A percentile compares a stretch with the other conserved stretches of the same genome.
phyloP scores from a whole-genome alignment of 768 basidiomycete species.

The Pulveroboletus sp. region DNA sequence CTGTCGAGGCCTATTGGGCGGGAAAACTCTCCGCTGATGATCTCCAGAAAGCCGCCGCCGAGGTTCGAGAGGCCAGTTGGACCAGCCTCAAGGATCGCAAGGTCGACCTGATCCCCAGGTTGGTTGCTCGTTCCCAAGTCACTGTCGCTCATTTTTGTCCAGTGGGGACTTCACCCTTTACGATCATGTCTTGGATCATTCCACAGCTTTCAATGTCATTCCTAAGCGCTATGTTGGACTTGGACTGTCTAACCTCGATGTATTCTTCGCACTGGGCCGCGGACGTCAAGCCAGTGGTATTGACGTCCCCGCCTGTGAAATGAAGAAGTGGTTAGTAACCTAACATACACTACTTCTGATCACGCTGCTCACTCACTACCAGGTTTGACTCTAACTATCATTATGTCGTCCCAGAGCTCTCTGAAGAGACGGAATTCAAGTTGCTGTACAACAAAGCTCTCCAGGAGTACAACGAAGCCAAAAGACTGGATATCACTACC shows the following conservation, averaged over 20 bases:
- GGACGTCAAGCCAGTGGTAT: constrained; percentile 93
- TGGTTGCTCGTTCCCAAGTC: constrained; percentile 20
- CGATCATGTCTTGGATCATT: constrained; percentile 98
- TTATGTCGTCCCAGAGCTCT: constrained; percentile 96
- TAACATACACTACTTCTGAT: neutral
- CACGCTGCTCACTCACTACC: constrained; percentile 1
- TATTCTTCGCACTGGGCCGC: constrained; percentile 99
- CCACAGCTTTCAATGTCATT: constrained; percentile 93
- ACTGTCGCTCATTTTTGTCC: constrained; percentile 17
- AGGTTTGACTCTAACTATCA: constrained; percentile 99
- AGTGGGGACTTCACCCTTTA: constrained; percentile 99
- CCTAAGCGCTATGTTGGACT: constrained; percentile 90
- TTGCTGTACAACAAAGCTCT: constrained; percentile 94
- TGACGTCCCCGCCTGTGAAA: constrained; percentile 96
- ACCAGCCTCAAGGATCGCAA: constrained; percentile 76
- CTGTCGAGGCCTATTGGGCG: constrained; percentile 98
- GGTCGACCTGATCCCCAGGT: constrained; percentile 94
- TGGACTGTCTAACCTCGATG: constrained; percentile 84
- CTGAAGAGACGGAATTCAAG: constrained; percentile 88
- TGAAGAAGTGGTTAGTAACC: constrained; percentile 93
- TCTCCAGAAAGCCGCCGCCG: constrained; percentile 82
- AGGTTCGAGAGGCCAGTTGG: constrained; percentile 89
- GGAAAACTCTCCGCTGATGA: constrained; percentile 87
- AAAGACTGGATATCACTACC: constrained; percentile 82
- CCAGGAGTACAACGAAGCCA: constrained; percentile 92